A percentile compares a stretch with the other conserved stretches of the same genome.
Conservation (phyloP, 2,329 filamentous ascomycete species). For the Sarocladium oryzae region DNA sequence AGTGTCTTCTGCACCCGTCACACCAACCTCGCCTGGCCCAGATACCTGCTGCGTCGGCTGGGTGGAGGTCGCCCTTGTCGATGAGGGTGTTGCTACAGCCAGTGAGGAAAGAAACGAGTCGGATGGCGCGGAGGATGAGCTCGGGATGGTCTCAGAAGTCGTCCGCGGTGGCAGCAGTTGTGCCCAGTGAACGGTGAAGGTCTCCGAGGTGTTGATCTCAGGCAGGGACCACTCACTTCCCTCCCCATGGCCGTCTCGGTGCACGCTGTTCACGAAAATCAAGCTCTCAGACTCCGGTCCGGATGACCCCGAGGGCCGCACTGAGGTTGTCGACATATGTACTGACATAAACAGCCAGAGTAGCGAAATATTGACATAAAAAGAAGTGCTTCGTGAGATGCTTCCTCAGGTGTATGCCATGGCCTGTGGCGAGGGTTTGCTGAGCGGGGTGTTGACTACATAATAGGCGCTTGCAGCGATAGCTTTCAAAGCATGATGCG, state of each 20-base stretch:
- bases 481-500: no score
- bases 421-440: no score
- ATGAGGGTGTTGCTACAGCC: neutral
- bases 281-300: neutral
- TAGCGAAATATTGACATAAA: no score
- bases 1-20: neutral
- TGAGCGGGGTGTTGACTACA: no score
- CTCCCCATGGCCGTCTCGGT: neutral
- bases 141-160: neutral
- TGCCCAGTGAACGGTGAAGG: constrained; percentile 1
- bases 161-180: neutral
- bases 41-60: neutral
- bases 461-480: no score
- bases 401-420: no score
- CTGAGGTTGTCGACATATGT: no score
- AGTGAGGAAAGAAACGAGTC: no score
- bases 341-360: no score
- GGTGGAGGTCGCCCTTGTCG: neutral
- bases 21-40: neutral
- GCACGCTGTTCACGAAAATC: neutral
- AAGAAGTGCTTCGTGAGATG: no score
- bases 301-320: no score
- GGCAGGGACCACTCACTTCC: neutral
- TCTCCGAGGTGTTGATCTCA: neutral
- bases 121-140: neutral